These are phyloP conservation scores for Flaveria linearis DNA, from an alignment of 129 eudicot species.

Conservation along the genomic window DNA sequence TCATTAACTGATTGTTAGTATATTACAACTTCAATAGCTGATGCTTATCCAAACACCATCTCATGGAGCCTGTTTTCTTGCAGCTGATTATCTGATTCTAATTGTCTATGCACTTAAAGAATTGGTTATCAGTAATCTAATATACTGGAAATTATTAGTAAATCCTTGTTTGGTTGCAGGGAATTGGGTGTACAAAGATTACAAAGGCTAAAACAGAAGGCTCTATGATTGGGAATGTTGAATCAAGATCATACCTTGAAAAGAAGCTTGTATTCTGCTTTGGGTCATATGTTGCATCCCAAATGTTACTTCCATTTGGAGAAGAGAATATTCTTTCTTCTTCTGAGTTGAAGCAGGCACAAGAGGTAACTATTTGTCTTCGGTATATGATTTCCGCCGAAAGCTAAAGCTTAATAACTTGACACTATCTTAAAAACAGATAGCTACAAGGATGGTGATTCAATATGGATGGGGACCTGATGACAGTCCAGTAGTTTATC, in stretches of 20 bases:
- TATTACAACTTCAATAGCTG: neutral
- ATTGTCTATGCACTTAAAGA: neutral
- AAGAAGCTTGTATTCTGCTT: constrained; percentile 91
- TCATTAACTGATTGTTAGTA: neutral
- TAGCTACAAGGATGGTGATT: constrained; percentile 92
- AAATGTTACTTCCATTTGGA: constrained; percentile 85
- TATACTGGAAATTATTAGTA: neutral
- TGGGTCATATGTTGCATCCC: constrained; percentile 87
- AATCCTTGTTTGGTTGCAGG: constrained; percentile 50
- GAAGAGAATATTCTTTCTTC: constrained; percentile 90
- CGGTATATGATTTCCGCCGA: constrained; percentile 14
- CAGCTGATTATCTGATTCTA: neutral
- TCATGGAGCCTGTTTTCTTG: neutral
- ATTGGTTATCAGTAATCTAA: neutral
- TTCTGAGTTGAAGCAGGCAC: constrained; percentile 80
- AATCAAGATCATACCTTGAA: constrained; percentile 86
- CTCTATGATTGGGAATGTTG: constrained; percentile 63
- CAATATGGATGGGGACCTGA: constrained; percentile 97
- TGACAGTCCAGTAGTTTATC: constrained; percentile 74
- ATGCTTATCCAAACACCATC: neutral
- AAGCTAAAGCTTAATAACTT: neutral
- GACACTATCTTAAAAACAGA: constrained; percentile 51
- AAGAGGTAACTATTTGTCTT: constrained; percentile 58
- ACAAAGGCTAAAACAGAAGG: constrained; percentile 67
- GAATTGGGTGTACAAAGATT: constrained; percentile 90